Evolutionary conservation across 768 basidiomycete species (phyloP).

Genomic region (Coprinopsis strossmayeri): DNA sequence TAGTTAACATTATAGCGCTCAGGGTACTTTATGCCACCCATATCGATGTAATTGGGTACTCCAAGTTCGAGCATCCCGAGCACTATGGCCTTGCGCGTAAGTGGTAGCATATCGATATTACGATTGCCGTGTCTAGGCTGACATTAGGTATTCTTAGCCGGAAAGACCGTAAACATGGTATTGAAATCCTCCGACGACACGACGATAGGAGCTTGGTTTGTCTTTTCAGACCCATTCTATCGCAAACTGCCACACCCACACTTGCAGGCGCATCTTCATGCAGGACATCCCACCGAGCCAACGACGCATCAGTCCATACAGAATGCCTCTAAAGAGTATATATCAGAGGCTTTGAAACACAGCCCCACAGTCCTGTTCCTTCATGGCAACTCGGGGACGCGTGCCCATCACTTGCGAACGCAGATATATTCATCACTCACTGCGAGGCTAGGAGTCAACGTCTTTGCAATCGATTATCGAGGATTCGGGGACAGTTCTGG

Average conservation of each 20-base stretch:
- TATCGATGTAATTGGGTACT: slow-evolving; percentile 27
- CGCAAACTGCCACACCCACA: slow-evolving; percentile 28
- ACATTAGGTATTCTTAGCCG: slow-evolving; percentile 30
- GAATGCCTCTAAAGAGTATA: slow-evolving; percentile 21
- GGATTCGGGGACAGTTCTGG: slow-evolving; percentile 72
- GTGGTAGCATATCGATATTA: slow-evolving; percentile 12
- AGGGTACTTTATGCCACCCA: slow-evolving; percentile 28
- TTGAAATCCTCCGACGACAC: slow-evolving; percentile 60
- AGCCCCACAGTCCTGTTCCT: slow-evolving; percentile 62
- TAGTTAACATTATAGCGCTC: not conserved
- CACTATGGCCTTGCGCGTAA: slow-evolving; percentile 36
- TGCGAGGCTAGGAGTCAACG: slow-evolving; percentile 46
- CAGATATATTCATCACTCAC: slow-evolving; percentile 44
- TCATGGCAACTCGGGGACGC: slow-evolving; percentile 69
- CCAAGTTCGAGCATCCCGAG: slow-evolving; percentile 32
- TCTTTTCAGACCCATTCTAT: slow-evolving; percentile 48
- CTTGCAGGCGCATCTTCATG: slow-evolving; percentile 21
- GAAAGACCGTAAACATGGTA: slow-evolving; percentile 52
- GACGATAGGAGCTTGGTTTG: slow-evolving; percentile 61
- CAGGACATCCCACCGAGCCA: not conserved
- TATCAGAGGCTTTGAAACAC: slow-evolving; percentile 22
- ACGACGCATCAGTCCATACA: slow-evolving; percentile 10
- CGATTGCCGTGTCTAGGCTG: not conserved
- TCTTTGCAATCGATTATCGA: slow-evolving; percentile 68
- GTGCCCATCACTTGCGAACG: slow-evolving; percentile 48